Evolutionary conservation across 139 green algal species (phyloP), one percentile per base, ranked within the genome.

Genomic region (Coelastrella sp.): DNA sequence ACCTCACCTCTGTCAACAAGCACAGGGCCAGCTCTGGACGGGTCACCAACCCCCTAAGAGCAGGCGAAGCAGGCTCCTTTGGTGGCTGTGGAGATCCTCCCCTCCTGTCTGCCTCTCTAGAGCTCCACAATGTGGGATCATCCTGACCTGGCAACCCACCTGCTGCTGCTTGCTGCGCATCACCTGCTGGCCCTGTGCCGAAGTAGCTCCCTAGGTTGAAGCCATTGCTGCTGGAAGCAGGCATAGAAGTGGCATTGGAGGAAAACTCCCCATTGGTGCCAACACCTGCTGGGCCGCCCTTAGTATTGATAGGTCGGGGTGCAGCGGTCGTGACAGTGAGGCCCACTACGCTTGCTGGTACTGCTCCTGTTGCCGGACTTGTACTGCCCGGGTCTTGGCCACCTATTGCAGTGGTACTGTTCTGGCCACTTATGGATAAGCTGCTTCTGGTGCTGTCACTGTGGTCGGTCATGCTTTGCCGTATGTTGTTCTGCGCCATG

Each of bases 21-120:
- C 97, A 98, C 86, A 99, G 92, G 20, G 96, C 96, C 57, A 99
- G 91, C 94, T 99, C 97, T 15, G 97, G 93, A n/a, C 95, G 82
- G 7, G 93, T 91, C 35, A 98, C 87, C 56, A 92, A 57, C 14
- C 80, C 87, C 74, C 92, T 92, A 12, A 92, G 35, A 17, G 59
- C 74, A 63, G 87, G 81, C 0, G 88, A 88, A 19, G n/a, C 22
- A 11, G 87, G 87, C 74, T 87, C 87, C 7, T 22, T 27, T 4
- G 58, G 11, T 49, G 9, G 22, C 60, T 58, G 58, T 35, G 35
- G 24, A 8, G 82, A 49, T 9, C 10, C 25, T 7, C 8, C 19
- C 82, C 49, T 57, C 25, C 74, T 57, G 9, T 19, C 74, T 7
- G 8, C 74, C 24, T 17, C 25, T 9, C 74, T 19, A 19, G 24